These are phyloP conservation scores for Linum lewisii DNA, from an alignment of 345 rosid genomes.

Conservation along the genomic window DNA sequence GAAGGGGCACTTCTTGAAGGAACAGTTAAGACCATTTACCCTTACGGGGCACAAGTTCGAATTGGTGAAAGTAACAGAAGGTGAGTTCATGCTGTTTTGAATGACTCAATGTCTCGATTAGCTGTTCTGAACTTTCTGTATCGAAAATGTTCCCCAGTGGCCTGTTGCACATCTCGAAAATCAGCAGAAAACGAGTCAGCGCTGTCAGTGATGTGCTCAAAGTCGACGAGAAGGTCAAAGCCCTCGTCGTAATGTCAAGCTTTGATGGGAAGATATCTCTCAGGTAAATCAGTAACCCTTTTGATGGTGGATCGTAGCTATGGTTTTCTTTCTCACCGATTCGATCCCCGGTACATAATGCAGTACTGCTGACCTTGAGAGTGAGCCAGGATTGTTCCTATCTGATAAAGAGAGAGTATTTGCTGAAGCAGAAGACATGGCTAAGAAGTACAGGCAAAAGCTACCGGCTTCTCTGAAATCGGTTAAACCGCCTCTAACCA, in stretches of 20 bases:
- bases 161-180: conserved; percentile 80
- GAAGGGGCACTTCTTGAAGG: conserved; percentile 93
- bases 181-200: conserved; percentile 39
- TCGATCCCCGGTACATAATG: neutral
- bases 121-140: conserved; percentile 6
- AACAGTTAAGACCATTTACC: conserved; percentile 56
- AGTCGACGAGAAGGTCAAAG: conserved; percentile 65
- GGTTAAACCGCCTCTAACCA: conserved; percentile 26
- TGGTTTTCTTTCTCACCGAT: neutral
- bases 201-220: conserved; percentile 56
- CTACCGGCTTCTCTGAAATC: conserved; percentile 24
- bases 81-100: conserved; percentile 20
- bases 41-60: conserved; percentile 86
- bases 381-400: conserved; percentile 75
- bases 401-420: conserved; percentile 72
- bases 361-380: conserved; percentile 85
- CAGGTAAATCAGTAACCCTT: conserved; percentile 35
- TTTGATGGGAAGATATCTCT: conserved; percentile 77
- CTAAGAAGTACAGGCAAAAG: conserved; percentile 58
- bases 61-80: conserved; percentile 77
- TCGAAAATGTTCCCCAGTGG: conserved; percentile 39
- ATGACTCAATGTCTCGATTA: neutral
- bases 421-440: conserved; percentile 83
- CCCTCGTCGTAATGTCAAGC: conserved; percentile 63
- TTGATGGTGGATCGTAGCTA: neutral